Conservation (phyloP, 371 early-diverging fungal genomes). For the Mortierella sp. region DNA sequence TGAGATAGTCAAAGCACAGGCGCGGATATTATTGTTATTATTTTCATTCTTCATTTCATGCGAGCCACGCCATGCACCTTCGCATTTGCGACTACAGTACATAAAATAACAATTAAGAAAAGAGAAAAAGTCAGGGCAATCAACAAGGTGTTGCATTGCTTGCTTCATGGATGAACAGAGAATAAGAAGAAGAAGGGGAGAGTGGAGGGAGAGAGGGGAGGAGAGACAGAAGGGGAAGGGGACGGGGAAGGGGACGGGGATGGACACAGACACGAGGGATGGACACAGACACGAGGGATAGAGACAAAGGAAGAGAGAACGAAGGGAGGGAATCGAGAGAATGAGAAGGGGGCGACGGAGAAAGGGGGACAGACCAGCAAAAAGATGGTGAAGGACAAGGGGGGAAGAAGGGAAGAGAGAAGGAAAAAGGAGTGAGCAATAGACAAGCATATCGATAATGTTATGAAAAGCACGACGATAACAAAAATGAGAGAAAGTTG, state of each 20-base stretch:
- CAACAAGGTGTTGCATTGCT: background rate
- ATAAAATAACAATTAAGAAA: background rate
- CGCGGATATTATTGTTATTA: background rate
- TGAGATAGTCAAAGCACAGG: too few relatives aligned
- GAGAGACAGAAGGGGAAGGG: background rate
- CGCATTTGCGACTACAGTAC: background rate
- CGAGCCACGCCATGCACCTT: background rate
- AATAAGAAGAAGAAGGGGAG: background rate
- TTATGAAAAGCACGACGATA: background rate
- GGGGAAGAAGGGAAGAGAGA: background rate
- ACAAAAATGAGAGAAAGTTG: too few relatives aligned
- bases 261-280: background rate
- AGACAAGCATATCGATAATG: too few relatives aligned
- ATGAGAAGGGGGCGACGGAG: background rate
- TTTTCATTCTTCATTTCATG: background rate
- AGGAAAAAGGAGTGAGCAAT: background rate
- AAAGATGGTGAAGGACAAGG: background rate
- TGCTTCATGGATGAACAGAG: background rate
- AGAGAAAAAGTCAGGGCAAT: conserved; percentile 1
- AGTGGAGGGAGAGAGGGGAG: background rate
- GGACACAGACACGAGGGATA: background rate
- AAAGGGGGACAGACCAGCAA: too few relatives aligned
- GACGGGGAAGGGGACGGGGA: background rate
- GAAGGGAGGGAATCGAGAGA: background rate
- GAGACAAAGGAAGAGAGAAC: background rate